Evolutionary conservation across 2,329 filamentous ascomycete species (phyloP).

Genomic region (Xylaria sp.): DNA sequence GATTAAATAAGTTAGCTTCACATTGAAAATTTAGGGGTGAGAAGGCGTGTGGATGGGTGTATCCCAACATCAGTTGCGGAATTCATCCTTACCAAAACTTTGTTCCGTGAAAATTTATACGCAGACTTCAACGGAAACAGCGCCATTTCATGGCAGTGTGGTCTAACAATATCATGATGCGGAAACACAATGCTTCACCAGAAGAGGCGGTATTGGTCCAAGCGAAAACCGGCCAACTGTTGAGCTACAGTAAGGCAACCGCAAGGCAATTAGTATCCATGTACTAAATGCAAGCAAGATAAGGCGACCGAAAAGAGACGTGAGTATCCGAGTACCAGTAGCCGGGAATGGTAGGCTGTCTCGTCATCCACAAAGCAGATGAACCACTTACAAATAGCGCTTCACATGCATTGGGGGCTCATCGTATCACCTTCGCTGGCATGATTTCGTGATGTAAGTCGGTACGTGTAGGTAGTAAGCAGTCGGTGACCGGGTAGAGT

Average conservation of each 20-base stretch:
- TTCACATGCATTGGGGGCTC: conserved; percentile 12
- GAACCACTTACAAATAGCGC: not conserved
- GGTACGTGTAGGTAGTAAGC: conserved; percentile 18
- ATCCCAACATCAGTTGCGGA: too few relatives aligned
- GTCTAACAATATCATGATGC: not conserved
- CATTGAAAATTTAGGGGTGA: too few relatives aligned
- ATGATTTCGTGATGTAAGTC: conserved; percentile 1
- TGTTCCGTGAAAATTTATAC: too few relatives aligned
- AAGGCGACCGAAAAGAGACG: conserved; percentile 8
- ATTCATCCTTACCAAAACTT: too few relatives aligned
- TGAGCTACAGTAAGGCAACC: conserved; percentile 24
- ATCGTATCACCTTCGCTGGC: conserved; percentile 3
- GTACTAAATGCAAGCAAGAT: conserved; percentile 17
- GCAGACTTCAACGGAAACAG: too few relatives aligned
- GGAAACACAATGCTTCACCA: not conserved
- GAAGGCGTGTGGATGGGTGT: too few relatives aligned
- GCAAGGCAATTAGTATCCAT: conserved; percentile 22
- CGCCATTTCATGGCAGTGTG: not conserved
- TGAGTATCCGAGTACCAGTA: conserved; percentile 21
- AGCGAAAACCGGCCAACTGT: not conserved
- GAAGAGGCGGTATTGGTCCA: not conserved
- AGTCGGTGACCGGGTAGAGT: conserved; percentile 17
- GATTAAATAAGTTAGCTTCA: too few relatives aligned
- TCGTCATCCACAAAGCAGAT: conserved; percentile 14
- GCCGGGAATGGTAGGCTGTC: conserved; percentile 18